phyloP scores from a whole-genome alignment of 768 basidiomycete species.

The Naganishia vaughanmartiniae region DNA sequence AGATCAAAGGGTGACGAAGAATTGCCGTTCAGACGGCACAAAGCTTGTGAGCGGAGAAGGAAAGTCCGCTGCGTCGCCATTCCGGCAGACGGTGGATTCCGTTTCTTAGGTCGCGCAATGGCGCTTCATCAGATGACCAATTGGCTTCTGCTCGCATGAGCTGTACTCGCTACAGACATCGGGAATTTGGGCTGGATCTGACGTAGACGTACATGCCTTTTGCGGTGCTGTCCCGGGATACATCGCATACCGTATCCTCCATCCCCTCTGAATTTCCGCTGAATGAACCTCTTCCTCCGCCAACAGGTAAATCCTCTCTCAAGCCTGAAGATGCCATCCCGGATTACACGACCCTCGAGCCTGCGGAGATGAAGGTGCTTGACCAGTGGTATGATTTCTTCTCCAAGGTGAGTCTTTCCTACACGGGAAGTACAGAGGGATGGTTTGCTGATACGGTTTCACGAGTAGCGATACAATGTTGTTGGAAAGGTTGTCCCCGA shows the following conservation, averaged over 20 bases:
- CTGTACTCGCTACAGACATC: too few relatives aligned
- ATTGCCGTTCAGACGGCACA: too few relatives aligned
- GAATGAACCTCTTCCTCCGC: neutral
- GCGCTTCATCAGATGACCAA: too few relatives aligned
- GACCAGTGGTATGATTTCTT: constrained; percentile 90
- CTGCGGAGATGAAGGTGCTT: constrained; percentile 71
- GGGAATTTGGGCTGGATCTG: too few relatives aligned
- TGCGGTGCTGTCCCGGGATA: too few relatives aligned
- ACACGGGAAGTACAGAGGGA: neutral
- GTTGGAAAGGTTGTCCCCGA: constrained; percentile 64
- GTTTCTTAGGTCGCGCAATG: too few relatives aligned
- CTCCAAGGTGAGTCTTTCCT: constrained; percentile 59
- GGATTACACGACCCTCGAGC: constrained; percentile 74
- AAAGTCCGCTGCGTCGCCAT: too few relatives aligned
- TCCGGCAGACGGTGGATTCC: too few relatives aligned
- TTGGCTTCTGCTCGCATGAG: too few relatives aligned
- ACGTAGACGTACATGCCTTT: too few relatives aligned
- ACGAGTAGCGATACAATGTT: constrained; percentile 71
- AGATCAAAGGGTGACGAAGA: too few relatives aligned
- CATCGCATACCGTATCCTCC: neutral
- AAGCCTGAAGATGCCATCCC: constrained; percentile 79
- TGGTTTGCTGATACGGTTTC: neutral
- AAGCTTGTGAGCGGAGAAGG: too few relatives aligned
- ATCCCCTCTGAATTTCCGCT: neutral
- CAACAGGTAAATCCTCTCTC: constrained; percentile 70